phyloP scores from a whole-genome alignment of 805 yeast species.

The Lipomyces sp. region DNA sequence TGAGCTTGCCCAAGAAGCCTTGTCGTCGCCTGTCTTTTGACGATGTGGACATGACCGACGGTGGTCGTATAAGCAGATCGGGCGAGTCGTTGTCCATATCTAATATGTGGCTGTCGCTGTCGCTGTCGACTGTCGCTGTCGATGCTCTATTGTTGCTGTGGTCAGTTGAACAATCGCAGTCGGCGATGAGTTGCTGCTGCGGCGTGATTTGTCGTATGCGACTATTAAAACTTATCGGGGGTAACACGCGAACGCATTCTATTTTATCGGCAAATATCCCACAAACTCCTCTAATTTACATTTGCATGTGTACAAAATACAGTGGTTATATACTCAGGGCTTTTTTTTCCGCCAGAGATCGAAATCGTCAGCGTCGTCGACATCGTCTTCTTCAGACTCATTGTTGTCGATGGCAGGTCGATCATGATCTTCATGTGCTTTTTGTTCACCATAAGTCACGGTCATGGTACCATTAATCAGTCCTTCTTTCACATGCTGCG shows the following conservation, averaged over 20 bases:
- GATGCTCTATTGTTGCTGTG: not conserved
- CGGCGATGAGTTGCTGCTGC: too few species aligned
- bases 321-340: too few species aligned
- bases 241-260: too few species aligned
- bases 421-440: not conserved
- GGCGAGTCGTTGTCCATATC: not conserved
- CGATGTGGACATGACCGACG: slow-evolving; percentile 7
- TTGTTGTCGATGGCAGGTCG: slow-evolving; percentile 8
- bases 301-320: too few species aligned
- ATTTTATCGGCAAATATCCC: too few species aligned
- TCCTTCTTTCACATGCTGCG: not conserved
- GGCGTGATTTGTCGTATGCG: too few species aligned
- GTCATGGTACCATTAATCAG: too few species aligned
- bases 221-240: too few species aligned
- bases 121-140: too few species aligned
- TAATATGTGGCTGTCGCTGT: not conserved
- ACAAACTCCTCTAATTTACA: too few species aligned
- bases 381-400: slow-evolving; percentile 13
- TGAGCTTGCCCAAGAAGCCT: slow-evolving; percentile 16
- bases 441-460: not conserved
- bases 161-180: too few species aligned
- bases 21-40: slow-evolving; percentile 11
- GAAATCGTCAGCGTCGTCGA: slow-evolving; percentile 4
- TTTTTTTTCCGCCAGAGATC: not conserved
- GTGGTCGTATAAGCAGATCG: slow-evolving; percentile 1